phyloP scores from a whole-genome alignment of 495 filamentous ascomycete genomes.

The Penicillium angulare region DNA sequence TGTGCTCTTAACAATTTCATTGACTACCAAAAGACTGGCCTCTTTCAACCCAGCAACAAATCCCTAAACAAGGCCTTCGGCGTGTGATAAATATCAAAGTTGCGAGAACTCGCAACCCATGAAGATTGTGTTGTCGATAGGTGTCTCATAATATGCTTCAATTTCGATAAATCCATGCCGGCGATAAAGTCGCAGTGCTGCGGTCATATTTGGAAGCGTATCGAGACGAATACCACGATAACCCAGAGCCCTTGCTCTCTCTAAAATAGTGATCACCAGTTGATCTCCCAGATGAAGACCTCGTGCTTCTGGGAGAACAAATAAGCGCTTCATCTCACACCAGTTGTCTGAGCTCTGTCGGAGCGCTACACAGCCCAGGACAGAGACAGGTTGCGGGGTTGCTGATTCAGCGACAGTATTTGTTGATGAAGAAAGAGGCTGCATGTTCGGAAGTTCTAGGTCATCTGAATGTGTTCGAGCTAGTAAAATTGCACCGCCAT shows the following conservation, averaged over 20 bases:
- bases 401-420: not conserved
- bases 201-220: slow-evolving; percentile 55
- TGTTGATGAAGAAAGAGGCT: not conserved
- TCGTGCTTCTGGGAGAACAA: slow-evolving; percentile 43
- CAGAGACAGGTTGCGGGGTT: not conserved
- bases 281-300: slow-evolving; percentile 47
- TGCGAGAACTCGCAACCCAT: slow-evolving; percentile 27
- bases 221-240: slow-evolving; percentile 59
- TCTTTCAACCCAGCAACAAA: too few species aligned
- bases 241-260: slow-evolving; percentile 41
- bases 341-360: slow-evolving; percentile 17
- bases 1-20: too few species aligned
- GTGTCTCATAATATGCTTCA: slow-evolving; percentile 57
- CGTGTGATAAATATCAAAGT: too few species aligned
- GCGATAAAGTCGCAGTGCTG: slow-evolving; percentile 50
- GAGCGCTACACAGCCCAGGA: slow-evolving; percentile 52
- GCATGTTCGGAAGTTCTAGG: not conserved
- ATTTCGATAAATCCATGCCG: slow-evolving; percentile 52
- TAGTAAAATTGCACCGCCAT: slow-evolving; percentile 47
- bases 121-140: slow-evolving; percentile 47
- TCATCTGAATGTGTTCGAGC: slow-evolving; percentile 26
- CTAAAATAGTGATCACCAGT: slow-evolving; percentile 44
- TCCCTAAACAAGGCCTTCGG: too few species aligned
- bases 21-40: too few species aligned
- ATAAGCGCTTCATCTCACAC: slow-evolving; percentile 64